A percentile compares a stretch with the other conserved stretches of the same genome.
phyloP scores from a whole-genome alignment of 1,284 basidiomycete species.

The Somion occarium region DNA sequence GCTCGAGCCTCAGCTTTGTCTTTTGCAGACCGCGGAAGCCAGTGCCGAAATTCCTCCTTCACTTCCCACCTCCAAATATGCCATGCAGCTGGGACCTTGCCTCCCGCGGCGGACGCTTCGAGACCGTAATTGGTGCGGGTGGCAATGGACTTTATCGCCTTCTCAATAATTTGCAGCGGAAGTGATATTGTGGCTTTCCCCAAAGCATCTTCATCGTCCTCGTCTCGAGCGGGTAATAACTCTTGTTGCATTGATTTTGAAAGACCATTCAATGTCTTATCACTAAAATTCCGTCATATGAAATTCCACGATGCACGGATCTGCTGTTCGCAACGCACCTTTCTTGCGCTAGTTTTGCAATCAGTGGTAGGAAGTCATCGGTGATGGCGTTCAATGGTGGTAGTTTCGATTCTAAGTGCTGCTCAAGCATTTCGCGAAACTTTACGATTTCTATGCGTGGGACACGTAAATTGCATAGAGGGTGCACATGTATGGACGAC shows the following conservation, averaged over 20 bases:
- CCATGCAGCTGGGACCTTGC: slow-evolving; percentile 52
- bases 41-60: slow-evolving; percentile 47
- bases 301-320: background rate
- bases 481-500: slow-evolving; percentile 19
- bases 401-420: slow-evolving; percentile 39
- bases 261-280: slow-evolving; percentile 58
- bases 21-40: slow-evolving; percentile 65
- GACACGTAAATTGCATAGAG: slow-evolving; percentile 6
- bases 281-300: slow-evolving; percentile 42
- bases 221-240: slow-evolving; percentile 52
- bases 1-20: slow-evolving; percentile 64
- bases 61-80: slow-evolving; percentile 91
- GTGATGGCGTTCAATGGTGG: slow-evolving; percentile 54
- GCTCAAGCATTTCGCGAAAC: slow-evolving; percentile 65
- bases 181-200: slow-evolving; percentile 29
- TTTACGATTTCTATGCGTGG: slow-evolving; percentile 56
- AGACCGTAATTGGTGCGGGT: slow-evolving; percentile 73
- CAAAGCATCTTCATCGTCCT: slow-evolving; percentile 39
- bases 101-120: slow-evolving; percentile 38
- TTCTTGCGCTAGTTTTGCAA: slow-evolving; percentile 79
- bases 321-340: slow-evolving; percentile 43
- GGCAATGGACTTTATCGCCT: slow-evolving; percentile 54
- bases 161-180: slow-evolving; percentile 50
- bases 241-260: slow-evolving; percentile 62
- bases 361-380: slow-evolving; percentile 62